A percentile compares a stretch with the other conserved stretches of the same genome.
Evolutionary conservation across 2,329 filamentous ascomycete genomes (phyloP).

Genomic region (Fusarium poae): DNA sequence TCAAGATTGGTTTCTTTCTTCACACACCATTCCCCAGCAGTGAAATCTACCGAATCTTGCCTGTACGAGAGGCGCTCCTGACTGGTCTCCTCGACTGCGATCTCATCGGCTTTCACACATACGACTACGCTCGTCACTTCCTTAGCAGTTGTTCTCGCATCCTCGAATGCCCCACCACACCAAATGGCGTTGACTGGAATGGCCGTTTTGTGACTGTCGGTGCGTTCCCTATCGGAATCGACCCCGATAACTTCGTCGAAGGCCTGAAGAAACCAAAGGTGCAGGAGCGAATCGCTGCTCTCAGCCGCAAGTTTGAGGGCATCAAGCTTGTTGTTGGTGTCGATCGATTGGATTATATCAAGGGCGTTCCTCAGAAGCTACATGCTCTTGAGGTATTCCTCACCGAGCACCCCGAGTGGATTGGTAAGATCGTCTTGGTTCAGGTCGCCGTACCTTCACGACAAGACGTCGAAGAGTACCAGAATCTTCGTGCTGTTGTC

Average conservation of each 20-base stretch:
- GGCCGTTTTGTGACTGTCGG: conserved; percentile 91
- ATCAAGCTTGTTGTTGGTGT: conserved; percentile 98
- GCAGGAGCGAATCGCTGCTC: conserved; percentile 84
- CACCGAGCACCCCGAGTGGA: conserved; percentile 97
- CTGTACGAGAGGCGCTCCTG: conserved; percentile 89
- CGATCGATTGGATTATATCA: conserved; percentile 98
- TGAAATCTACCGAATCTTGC: conserved; percentile 95
- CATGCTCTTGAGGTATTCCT: conserved; percentile 97
- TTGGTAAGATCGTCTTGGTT: conserved; percentile 95
- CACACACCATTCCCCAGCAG: conserved; percentile 97
- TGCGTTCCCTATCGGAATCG: conserved; percentile 97
- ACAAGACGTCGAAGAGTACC: conserved; percentile 97
- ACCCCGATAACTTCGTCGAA: conserved; percentile 95
- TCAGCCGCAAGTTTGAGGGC: conserved; percentile 92
- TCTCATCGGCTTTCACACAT: conserved; percentile 97
- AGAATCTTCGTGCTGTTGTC: conserved; percentile 93
- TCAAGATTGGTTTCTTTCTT: conserved; percentile 98
- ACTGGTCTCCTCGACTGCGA: conserved; percentile 92
- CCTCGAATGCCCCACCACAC: conserved; percentile 82
- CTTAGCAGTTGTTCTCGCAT: conserved; percentile 96
- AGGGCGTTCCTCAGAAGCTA: conserved; percentile 96
- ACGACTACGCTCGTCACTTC: conserved; percentile 98
- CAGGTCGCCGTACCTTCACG: conserved; percentile 96
- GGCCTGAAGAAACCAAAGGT: conserved; percentile 88
- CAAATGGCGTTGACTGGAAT: conserved; percentile 92